Conservation (phyloP, 2,329 filamentous ascomycete genomes). For the Epichloe elymi region DNA sequence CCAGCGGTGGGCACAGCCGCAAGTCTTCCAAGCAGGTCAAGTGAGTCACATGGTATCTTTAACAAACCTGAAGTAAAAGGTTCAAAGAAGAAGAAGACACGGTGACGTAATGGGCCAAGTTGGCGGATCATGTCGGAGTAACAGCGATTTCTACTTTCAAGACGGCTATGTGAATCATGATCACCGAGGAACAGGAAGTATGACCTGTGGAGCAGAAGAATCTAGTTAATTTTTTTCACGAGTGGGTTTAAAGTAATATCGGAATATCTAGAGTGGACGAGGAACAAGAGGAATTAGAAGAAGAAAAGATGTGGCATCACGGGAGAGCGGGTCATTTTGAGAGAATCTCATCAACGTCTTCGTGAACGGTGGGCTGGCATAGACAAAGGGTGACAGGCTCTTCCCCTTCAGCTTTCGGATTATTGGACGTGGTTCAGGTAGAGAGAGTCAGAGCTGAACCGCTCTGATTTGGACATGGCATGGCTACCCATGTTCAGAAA, state of each 20-base stretch:
- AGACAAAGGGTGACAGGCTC: neutral
- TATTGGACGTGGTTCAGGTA: neutral
- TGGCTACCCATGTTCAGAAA: neutral
- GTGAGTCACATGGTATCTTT: conserved; percentile 7
- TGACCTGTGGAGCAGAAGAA: neutral
- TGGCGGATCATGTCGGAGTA: neutral
- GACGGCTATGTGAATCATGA: neutral
- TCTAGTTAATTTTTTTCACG: neutral
- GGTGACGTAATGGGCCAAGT: neutral
- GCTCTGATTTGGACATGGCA: neutral
- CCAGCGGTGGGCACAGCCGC: conserved; percentile 17
- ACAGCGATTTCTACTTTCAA: neutral
- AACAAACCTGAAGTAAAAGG: neutral
- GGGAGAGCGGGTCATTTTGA: neutral
- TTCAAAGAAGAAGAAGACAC: neutral
- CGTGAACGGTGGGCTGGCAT: conserved; percentile 1
- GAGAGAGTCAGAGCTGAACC: neutral
- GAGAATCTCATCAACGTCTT: neutral
- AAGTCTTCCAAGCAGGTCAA: conserved; percentile 22
- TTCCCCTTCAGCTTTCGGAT: neutral
- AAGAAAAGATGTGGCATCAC: neutral
- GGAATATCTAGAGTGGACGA: neutral
- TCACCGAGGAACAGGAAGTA: neutral
- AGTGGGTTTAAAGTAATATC: neutral
- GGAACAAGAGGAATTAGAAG: neutral